phyloP scores from a whole-genome alignment of 176 grass and related monocot species.

The Phoenix roebelenii region DNA sequence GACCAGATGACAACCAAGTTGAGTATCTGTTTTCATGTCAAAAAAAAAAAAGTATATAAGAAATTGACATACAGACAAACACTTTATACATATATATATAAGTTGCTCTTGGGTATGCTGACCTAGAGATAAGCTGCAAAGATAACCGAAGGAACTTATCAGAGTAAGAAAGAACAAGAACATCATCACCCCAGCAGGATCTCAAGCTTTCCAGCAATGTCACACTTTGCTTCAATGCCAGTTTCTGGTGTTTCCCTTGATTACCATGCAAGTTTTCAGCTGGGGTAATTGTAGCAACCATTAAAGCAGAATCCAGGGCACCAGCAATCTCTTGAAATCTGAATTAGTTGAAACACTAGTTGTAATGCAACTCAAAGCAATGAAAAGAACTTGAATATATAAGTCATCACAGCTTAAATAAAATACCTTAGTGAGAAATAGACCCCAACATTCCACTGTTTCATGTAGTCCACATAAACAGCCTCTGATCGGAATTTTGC shows the following conservation, averaged over 20 bases:
- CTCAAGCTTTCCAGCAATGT: conserved; percentile 82
- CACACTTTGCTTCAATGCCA: conserved; percentile 77
- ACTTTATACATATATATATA: no score
- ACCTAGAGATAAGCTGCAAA: conserved; percentile 96
- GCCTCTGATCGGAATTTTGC: conserved; percentile 62
- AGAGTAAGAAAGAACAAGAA: conserved; percentile 78
- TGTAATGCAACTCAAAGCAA: no score
- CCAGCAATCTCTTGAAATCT: conserved; percentile 99
- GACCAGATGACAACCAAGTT: conserved; percentile 84
- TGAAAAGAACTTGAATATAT: conserved; percentile 1
- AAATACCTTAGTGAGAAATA: conserved; percentile 89
- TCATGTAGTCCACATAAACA: conserved; percentile 72
- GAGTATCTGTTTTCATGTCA: conserved; percentile 50
- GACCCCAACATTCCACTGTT: conserved; percentile 87
- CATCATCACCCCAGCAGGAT: conserved; percentile 81
- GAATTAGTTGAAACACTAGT: conserved; percentile 30
- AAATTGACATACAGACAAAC: no score
- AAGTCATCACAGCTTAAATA: background rate
- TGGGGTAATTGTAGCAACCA: conserved; percentile 35
- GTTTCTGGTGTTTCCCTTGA: conserved; percentile 28
- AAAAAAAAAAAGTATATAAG: conserved; percentile 7
- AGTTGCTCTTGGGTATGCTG: conserved; percentile 4
- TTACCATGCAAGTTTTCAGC: conserved; percentile 23
- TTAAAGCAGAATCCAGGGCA: conserved; percentile 70
- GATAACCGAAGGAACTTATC: conserved; percentile 94